phyloP scores from a whole-genome alignment of 2,329 filamentous ascomycete genomes.

The Calonectria pteridis region DNA sequence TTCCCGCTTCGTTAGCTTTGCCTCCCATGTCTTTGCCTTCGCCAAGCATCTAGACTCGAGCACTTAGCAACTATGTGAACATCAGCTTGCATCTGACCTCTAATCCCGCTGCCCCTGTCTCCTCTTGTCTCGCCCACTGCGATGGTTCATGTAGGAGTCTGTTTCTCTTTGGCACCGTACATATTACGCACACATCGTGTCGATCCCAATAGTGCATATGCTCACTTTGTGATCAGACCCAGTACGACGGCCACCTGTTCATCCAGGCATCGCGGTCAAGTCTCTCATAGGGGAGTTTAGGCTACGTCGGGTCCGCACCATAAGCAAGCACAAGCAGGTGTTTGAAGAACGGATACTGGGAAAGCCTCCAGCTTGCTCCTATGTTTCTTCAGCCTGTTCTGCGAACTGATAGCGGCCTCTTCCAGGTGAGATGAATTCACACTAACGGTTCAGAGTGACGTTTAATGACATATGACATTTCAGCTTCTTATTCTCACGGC shows the following conservation, averaged over 20 bases:
- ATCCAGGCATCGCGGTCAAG: not conserved
- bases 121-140: constrained; percentile 11
- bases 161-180: constrained; percentile 1
- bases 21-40: constrained; percentile 4
- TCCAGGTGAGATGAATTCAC: not conserved
- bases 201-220: constrained; percentile 1
- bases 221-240: not conserved
- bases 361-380: constrained; percentile 3
- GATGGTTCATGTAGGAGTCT: constrained; percentile 11
- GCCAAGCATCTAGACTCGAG: not conserved
- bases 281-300: not conserved
- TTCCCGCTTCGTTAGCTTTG: not conserved
- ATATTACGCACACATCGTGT: not conserved
- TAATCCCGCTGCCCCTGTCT: constrained; percentile 1
- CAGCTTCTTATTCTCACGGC: not conserved
- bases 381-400: not conserved
- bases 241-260: not conserved
- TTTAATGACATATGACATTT: not conserved
- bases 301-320: not conserved
- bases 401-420: not conserved
- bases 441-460: not conserved
- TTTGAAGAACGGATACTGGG: not conserved
- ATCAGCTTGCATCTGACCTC: not conserved
- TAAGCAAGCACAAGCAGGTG: not conserved
- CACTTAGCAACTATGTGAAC: not conserved